Base-by-base conservation (phyloP, 305 asterid genomes). In the Fraxinus dipetala region DNA sequence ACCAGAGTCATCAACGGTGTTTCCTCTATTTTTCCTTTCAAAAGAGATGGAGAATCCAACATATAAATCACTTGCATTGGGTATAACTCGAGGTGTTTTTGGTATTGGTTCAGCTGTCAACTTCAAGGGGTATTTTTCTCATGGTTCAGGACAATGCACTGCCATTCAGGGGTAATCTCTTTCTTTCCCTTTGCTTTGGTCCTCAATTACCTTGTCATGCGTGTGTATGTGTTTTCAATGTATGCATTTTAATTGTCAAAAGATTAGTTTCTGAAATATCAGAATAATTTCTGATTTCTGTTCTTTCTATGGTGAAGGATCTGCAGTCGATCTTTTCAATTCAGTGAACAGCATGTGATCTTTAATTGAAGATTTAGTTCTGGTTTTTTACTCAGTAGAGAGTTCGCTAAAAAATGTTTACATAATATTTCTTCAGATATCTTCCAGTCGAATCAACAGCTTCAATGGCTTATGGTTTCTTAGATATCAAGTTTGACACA, bases 31-130 rank as follows among this genome's bases (percentile, higher is more conserved):
- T 85, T 96, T 91, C 80, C 82, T 93, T 59, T 92, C 99, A 77
- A 91, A 87, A 81, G 96, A 92, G 87, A 82, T 76, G 85, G 94
- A 92, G 75, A 90, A 88, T 75, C 86, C 93, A 26, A 84, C 95
- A 3, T 87, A 86, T 79, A 91, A 93, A 78, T 86, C 95, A 59
- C 89, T 96, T 77, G 85, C 94, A 54, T 86, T 91, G 77, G 95
- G 96, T 78, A 88, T 91, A 85, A 91, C 95, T 32, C 90, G 95
- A 74, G 99, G 99, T 6, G 90, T 93, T 78, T 96, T 93, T 72
- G 99, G 98, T 40, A 88, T 92, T 77, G 99, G 99, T 77, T 91
- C 98, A 48, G 98, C 98, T 38, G 83, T 92, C 74, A 85, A 72
- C 88, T 89, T 93, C 84, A 88, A 90, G 87, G 92, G 90, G 38